Base-by-base conservation (phyloP, 805 yeast species). In the Huiozyma naganishii region DNA sequence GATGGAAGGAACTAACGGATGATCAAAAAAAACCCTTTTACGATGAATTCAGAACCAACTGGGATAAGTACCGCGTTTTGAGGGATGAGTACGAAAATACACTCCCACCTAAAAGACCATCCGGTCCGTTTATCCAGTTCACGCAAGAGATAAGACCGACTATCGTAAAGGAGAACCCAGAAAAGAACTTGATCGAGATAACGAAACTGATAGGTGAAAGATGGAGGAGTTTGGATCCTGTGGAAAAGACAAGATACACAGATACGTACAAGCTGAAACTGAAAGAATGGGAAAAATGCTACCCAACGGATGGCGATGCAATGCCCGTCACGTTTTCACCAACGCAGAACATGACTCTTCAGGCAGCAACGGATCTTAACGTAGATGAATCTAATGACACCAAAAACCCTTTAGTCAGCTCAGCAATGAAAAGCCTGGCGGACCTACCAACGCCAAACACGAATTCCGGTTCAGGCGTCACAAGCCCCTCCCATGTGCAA, bases 21-120 rank as follows among this genome's bases (percentile, higher is more conserved):
- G 80, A 76, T 35, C 87, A 82, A 50, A 89, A 88, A 73, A 71
- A 69, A 54, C 90, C 94, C 45, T 87, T 79, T 67, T 88, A 82
- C 67, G 78, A 73, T 57, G 80, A 57, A 44, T 61, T 59, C 40
- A 53, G 61, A 48, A 51, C 54, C 7, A 59, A 61, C 36, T 62
- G 67, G 67, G 64, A 61, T 35, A 55, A 56, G 39, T 64, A 62
- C 41, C 55, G 64, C 49, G 48, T 55, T 3, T 50, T 59, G 28
- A 62, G 65, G 53, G 64, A 59, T 36, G 62, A 58, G 43, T 64
- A 61, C 41, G 64, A 61, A 43, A 55, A 59, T 38, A 54, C 61
- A 28, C 49, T 63, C 34, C 67, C 67, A 7, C 67, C 67, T 44
- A 63, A 63, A 53, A 61, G 64, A 45, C 67, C 67, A 12, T 54